These are phyloP conservation scores for Dactylellina sp. DNA, from an alignment of 2,329 filamentous ascomycete genomes.

Conservation along the genomic window DNA sequence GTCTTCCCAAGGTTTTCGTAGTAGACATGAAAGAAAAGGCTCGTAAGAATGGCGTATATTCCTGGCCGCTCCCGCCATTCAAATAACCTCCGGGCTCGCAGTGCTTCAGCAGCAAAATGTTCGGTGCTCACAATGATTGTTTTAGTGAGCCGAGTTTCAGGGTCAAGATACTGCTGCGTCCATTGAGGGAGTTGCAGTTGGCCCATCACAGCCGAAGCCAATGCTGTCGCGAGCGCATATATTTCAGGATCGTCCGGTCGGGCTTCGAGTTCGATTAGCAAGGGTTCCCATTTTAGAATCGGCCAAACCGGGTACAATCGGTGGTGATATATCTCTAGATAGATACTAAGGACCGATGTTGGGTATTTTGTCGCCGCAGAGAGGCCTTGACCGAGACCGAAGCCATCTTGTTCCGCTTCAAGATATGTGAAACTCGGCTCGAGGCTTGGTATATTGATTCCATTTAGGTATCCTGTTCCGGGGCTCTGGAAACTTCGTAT, in stretches of 20 bases:
- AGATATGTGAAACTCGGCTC: constrained; percentile 41
- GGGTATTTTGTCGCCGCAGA: constrained; percentile 45
- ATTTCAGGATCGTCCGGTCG: constrained; percentile 48
- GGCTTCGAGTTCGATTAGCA: constrained; percentile 33
- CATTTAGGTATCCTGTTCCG: constrained; percentile 15
- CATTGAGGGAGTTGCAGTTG: constrained; percentile 51
- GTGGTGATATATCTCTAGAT: constrained; percentile 53
- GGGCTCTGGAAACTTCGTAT: constrained; percentile 28
- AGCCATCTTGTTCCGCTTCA: constrained; percentile 46
- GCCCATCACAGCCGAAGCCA: constrained; percentile 50
- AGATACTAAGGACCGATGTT: constrained; percentile 42
- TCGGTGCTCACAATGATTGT: constrained; percentile 45
- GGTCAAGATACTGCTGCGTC: constrained; percentile 45
- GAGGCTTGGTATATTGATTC: constrained; percentile 12
- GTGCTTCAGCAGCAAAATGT: constrained; percentile 46
- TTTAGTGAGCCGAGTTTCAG: constrained; percentile 44
- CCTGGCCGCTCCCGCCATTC: constrained; percentile 47
- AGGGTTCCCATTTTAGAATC: constrained; percentile 47
- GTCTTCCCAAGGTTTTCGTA: constrained; percentile 51
- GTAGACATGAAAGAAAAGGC: constrained; percentile 53
- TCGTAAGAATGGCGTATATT: constrained; percentile 43
- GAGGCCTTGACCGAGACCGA: constrained; percentile 44
- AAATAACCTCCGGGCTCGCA: constrained; percentile 40
- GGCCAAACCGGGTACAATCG: constrained; percentile 53
- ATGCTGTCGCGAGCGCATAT: constrained; percentile 41